Evolutionary conservation across 768 basidiomycete species (phyloP).

Genomic region (Polyporus arcularius): DNA sequence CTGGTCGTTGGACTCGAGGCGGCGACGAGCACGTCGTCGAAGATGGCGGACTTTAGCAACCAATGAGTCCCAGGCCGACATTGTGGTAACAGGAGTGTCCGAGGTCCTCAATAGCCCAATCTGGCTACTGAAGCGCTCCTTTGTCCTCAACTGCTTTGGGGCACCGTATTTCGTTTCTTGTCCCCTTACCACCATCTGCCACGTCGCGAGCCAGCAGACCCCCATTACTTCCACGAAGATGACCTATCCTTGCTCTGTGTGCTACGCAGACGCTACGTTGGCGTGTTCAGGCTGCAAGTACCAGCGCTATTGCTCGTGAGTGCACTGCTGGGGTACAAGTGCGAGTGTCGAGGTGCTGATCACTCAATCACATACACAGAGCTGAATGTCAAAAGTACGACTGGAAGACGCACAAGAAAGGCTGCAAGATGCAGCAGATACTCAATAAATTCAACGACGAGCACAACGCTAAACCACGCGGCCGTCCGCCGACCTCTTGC

Average conservation of each 20-base stretch:
- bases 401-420: conserved; percentile 36
- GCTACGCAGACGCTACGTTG: conserved; percentile 5
- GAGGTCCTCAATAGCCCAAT: background rate
- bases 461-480: conserved; percentile 24
- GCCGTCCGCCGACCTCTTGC: conserved; percentile 4
- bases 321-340: background rate
- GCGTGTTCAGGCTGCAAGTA: conserved; percentile 19
- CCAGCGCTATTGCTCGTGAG: conserved; percentile 19
- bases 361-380: background rate
- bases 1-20: conserved; percentile 12
- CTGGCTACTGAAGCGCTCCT: background rate
- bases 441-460: conserved; percentile 25
- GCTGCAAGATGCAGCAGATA: conserved; percentile 35
- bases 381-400: conserved; percentile 30
- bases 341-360: background rate
- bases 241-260: conserved; percentile 5
- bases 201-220: background rate
- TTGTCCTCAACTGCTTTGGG: background rate
- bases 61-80: conserved; percentile 6
- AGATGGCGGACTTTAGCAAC: conserved; percentile 17
- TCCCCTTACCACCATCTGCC: background rate
- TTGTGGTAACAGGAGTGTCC: conserved; percentile 7
- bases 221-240: background rate
- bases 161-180: background rate
- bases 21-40: conserved; percentile 17